Evolutionary conservation across 1,284 basidiomycete genomes (phyloP), one percentile per base, ranked within the genome.

Genomic region (Neonothopanus nambi): DNA sequence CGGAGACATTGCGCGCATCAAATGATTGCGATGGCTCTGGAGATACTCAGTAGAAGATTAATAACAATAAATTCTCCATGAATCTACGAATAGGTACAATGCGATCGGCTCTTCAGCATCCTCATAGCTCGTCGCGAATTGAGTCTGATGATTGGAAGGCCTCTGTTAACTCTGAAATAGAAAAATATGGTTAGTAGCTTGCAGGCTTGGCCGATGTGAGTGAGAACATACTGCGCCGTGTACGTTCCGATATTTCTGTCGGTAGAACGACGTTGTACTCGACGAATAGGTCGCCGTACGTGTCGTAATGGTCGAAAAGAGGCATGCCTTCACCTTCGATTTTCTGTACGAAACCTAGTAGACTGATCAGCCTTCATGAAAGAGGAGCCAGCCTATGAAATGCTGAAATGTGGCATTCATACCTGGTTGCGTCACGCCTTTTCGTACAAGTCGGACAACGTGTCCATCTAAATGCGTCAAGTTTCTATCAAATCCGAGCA

Each of bases 251-350:
- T 20, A 98, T 70, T 46, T 85, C 78, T 40, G 79, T 73, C 0
- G 95, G 95, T 51, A 98, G 70, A 20, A 97, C 85, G 46, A 98
- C 91, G 48, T 81, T 90, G 72, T 95, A 98, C 69, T 97, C 93
- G 47, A 98, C 80, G 65, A 84, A 98, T 51, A 98, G 75, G 68
- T 95, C 87, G 24, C 95, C 95, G 59, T 87, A 80, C 3, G 76
- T 74, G 9, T 78, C 72, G 30, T 74, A 71, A 26, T 59, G 59
- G 56, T 82, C 80, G 62, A 82, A 89, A 23, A 86, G 65, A 2
- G 93, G 93, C 93, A 96, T 93, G 2, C 95, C 95, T 67, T 98
- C 92, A 35, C 82, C 91, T 59, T 87, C 80, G 46, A 98, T 79
- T 11, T 80, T 83, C 67, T 97, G 89, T 5, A 97, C 91, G 66